These are phyloP conservation scores for Lyophyllum decastes DNA, from an alignment of 768 basidiomycete genomes.

Conservation along the genomic window DNA sequence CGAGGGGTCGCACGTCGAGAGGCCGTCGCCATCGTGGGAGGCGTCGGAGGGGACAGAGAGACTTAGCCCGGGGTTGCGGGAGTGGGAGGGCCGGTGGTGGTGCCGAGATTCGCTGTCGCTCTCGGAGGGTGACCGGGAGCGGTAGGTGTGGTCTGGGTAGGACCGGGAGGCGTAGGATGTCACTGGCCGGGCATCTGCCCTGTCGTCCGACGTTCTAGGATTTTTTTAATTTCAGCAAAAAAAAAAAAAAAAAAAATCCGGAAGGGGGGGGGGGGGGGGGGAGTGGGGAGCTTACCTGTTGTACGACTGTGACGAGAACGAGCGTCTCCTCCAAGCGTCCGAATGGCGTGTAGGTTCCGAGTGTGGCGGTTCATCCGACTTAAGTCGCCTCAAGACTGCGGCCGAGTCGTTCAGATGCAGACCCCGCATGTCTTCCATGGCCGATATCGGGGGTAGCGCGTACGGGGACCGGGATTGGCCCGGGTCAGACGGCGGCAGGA, in stretches of 20 bases:
- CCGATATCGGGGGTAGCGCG: constrained; percentile 68
- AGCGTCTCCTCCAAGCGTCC: constrained; percentile 40
- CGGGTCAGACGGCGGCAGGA: constrained; percentile 30
- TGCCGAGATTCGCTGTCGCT: constrained; percentile 10
- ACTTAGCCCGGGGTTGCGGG: constrained; percentile 14
- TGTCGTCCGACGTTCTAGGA: constrained; percentile 6
- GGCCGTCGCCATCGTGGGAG: constrained; percentile 14
- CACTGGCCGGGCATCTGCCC: constrained; percentile 1
- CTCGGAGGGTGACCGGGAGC: constrained; percentile 18
- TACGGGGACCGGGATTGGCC: constrained; percentile 40
- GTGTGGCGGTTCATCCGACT: constrained; percentile 48
- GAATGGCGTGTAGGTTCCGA: constrained; percentile 23
- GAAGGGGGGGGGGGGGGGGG: too few species aligned
- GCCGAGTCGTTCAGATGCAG: constrained; percentile 56
- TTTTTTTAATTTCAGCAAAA: neutral
- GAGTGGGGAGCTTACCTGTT: constrained; percentile 18
- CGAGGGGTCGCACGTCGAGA: constrained; percentile 52
- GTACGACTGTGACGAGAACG: constrained; percentile 39
- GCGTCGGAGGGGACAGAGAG: constrained; percentile 33
- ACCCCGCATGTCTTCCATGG: constrained; percentile 63
- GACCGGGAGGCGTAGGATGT: constrained; percentile 10
- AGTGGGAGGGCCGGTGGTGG: neutral
- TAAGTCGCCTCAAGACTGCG: constrained; percentile 66
- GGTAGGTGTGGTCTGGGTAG: constrained; percentile 12
- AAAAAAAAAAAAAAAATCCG: too few species aligned